Evolutionary conservation across 305 asterid species (phyloP), one percentile per base, ranked within the genome.

Genomic region (Rubia peregrina): DNA sequence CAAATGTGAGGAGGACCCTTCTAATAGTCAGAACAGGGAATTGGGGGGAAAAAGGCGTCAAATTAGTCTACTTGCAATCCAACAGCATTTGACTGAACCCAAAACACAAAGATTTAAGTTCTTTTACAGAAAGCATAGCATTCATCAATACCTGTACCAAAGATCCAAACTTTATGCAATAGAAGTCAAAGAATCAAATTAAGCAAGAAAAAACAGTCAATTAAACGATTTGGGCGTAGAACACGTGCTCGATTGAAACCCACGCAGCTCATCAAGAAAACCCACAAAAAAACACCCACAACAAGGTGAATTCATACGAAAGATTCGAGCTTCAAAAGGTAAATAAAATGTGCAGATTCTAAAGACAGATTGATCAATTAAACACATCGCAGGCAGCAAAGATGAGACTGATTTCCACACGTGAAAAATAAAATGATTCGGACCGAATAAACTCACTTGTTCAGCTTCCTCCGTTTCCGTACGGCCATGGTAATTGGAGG

Each of bases 381-480:
- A 26, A 55, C 49, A 19, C 63, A 66, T 41, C 22, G 14, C 65
- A 17, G 17, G n/a, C 48, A 26, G 19, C 38, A 51, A 19, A 7
- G 10, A 6, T 10, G 44, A 63, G 43, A 40, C 30, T 55, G 55
- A 73, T 56, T 36, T 49, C 71, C 6, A 53, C 61, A 48, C 7
- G 0, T 5, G 38, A 21, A 30, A 14, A 60, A 60, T 4, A 41
- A 61, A 16, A 38, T 16, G 22, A 11, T n/a, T 7, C 7, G 48
- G n/a, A 42, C 3, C 42, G 5, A 22, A 65, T 7, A 59, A 67
- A 72, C 95, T 86, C 70, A 88, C 96, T 68, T 75, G 74, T 83
- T 86, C 82, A 84, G 68, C 75, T 79, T 87, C 70, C 86, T 83
- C 59, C 88, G 77, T 78, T 86, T 78, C 12, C 92, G 77, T 19